Base-by-base conservation (phyloP, 495 filamentous ascomycete genomes). In the Penicillium fimorum region DNA sequence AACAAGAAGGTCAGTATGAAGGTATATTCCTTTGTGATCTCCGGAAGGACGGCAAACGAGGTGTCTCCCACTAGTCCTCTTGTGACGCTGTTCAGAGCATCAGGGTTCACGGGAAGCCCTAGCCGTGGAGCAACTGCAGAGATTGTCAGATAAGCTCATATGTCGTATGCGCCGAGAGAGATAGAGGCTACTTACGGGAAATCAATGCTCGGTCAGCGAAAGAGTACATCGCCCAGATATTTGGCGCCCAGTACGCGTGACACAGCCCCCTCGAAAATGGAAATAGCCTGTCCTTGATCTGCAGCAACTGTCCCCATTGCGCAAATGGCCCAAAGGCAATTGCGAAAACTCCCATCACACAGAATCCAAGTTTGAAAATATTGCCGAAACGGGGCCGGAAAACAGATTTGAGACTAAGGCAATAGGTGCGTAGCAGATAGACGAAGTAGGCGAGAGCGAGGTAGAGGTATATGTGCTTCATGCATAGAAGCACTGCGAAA, bases 391-490 rank as follows among this genome's bases (percentile, higher is more conserved):
- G 85, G 56, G 94, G 86, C 15, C 84, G 81, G 57, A 96, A 86
- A 20, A 91, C 77, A 1, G 87, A 91, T 59, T 82, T 85, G 8
- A 85, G 80, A 37, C 88, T 87, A n/a, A 97, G 80, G 63, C 94
- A 97, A 73, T 97, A 96, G 2, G 79, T 82, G 59, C 94, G 81
- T 11, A 97, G 81, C 17, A 98, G 80, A 71, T 84, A 96, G 52
- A 96, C 90, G 63, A 98, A 97, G 78, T 96, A 98, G 22, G 94
- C 94, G 17, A 95, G 91, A 1, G 94, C 90, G 3, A 98, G 84
- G 67, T 98, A 98, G 32, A 97, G 88, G 70, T 97, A 97, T 40
- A 98, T 98, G 69, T 98, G 94, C 73, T 98, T 98, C 67, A 97
- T 80, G 79, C 92, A 97, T 53, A 98, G 71, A 8, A 98, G 77